Conservation (phyloP, 331 rosid species). For the Acacia pycnantha region DNA sequence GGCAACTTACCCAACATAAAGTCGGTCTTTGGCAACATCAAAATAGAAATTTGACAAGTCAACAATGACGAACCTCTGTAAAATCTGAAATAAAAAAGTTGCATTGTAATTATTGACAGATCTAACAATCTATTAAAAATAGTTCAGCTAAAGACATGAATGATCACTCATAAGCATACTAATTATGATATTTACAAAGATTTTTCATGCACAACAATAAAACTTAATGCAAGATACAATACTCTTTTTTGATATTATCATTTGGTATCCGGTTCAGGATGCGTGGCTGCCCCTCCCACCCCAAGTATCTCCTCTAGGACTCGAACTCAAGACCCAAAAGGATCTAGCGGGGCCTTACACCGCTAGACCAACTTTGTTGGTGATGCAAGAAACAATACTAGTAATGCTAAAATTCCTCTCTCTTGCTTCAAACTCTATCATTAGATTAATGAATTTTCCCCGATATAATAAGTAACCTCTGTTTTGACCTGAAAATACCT, state of each 20-base stretch:
- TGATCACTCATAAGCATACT: slow-evolving; percentile 16
- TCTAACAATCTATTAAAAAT: slow-evolving; percentile 12
- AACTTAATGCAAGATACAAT: slow-evolving; percentile 11
- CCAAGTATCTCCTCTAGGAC: too few relatives aligned
- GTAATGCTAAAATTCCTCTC: background rate
- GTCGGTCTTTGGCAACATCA: slow-evolving; percentile 98
- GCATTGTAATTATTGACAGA: slow-evolving; percentile 18
- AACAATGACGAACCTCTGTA: slow-evolving; percentile 91
- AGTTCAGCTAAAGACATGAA: slow-evolving; percentile 17
- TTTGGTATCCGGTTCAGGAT: too few relatives aligned
- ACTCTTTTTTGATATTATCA: too few relatives aligned
- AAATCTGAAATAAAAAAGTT: slow-evolving; percentile 53
- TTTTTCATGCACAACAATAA: background rate
- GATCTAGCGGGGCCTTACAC: too few relatives aligned
- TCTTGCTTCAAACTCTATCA: background rate
- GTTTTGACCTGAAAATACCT: background rate
- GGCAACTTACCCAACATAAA: slow-evolving; percentile 81
- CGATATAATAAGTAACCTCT: background rate
- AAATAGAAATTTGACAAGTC: slow-evolving; percentile 95
- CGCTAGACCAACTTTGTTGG: too few relatives aligned
- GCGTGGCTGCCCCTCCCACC: too few relatives aligned
- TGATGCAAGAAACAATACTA: background rate
- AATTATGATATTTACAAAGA: background rate
- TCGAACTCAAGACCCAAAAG: too few relatives aligned
- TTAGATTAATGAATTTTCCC: background rate